Evolutionary conservation across 164 flowering plant species (phyloP).

Genomic region (Akebia trifoliata): DNA sequence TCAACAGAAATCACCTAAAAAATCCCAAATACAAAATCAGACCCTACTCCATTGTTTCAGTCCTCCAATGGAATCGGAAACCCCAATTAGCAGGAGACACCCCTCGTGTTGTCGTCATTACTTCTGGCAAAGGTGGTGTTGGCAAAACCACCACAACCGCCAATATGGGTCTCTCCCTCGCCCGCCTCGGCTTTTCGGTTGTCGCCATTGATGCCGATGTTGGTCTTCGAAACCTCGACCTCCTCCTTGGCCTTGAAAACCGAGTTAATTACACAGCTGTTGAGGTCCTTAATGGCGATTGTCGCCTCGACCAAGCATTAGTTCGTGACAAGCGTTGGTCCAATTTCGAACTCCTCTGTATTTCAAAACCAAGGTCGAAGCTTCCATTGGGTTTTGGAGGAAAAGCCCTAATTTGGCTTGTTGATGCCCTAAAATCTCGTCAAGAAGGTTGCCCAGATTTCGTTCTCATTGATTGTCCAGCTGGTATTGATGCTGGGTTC

Average conservation of each 20-base stretch:
- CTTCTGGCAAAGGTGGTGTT: conserved; percentile 99
- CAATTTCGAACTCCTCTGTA: conserved; percentile 80
- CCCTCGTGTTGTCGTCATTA: conserved; percentile 90
- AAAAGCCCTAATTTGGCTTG: conserved; percentile 86
- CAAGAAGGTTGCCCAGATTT: conserved; percentile 75
- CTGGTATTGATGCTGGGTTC: conserved; percentile 97
- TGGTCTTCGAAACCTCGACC: conserved; percentile 93
- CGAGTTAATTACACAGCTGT: conserved; percentile 94
- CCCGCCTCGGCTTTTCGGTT: conserved; percentile 90
- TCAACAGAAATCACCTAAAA: conserved; percentile 15
- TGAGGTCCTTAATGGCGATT: conserved; percentile 93
- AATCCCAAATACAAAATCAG: conserved; percentile 1
- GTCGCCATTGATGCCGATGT: conserved; percentile 97
- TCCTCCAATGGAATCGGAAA: conserved; percentile 81
- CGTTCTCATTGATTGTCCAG: conserved; percentile 89
- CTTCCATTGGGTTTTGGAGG: conserved; percentile 88
- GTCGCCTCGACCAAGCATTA: conserved; percentile 89
- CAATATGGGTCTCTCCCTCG: conserved; percentile 82
- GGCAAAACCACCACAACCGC: conserved; percentile 99
- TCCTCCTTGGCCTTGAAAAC: conserved; percentile 86
- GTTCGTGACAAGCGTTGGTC: conserved; percentile 93
- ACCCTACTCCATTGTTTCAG: conserved; percentile 26
- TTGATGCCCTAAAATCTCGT: conserved; percentile 72
- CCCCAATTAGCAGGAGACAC: conserved; percentile 75
- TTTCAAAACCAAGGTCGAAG: conserved; percentile 90